These are phyloP conservation scores for Leptomonas seymouri DNA, from an alignment of 208 protist species.

Conservation along the genomic window DNA sequence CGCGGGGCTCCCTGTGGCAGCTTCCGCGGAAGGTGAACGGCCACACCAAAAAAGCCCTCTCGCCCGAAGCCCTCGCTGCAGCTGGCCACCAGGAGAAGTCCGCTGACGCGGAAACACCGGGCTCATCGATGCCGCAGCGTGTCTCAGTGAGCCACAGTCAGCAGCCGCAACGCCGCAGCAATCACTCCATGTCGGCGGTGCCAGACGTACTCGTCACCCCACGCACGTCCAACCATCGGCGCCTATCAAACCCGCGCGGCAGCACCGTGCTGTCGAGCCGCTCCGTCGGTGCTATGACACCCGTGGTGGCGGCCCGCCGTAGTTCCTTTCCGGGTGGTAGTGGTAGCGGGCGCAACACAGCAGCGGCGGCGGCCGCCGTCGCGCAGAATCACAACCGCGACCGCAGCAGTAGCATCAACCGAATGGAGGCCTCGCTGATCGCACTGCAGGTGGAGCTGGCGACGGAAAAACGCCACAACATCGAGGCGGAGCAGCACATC, in stretches of 20 bases:
- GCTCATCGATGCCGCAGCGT: not conserved
- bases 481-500: slow-evolving; percentile 64
- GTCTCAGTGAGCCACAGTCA: not conserved
- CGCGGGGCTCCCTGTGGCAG: not conserved
- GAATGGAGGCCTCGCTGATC: slow-evolving; percentile 42
- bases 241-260: not conserved
- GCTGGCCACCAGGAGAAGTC: not conserved
- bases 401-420: slow-evolving; percentile 32
- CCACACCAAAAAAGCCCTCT: not conserved
- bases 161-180: not conserved
- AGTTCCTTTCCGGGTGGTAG: not conserved
- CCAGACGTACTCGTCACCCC: slow-evolving; percentile 12
- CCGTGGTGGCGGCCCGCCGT: not conserved
- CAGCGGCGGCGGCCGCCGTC: not conserved
- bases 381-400: slow-evolving; percentile 1
- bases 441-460: slow-evolving; percentile 66
- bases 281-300: not conserved
- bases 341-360: not conserved
- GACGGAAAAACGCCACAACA: slow-evolving; percentile 77
- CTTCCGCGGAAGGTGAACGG: not conserved
- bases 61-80: not conserved
- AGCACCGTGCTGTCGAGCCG: not conserved
- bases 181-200: not conserved
- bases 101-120: not conserved
- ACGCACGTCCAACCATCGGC: not conserved